A percentile compares a stretch with the other conserved stretches of the same genome.
These are phyloP conservation scores for Skeletonema grethae DNA, from an alignment of 108 stramenopile genomes.

Conservation along the genomic window DNA sequence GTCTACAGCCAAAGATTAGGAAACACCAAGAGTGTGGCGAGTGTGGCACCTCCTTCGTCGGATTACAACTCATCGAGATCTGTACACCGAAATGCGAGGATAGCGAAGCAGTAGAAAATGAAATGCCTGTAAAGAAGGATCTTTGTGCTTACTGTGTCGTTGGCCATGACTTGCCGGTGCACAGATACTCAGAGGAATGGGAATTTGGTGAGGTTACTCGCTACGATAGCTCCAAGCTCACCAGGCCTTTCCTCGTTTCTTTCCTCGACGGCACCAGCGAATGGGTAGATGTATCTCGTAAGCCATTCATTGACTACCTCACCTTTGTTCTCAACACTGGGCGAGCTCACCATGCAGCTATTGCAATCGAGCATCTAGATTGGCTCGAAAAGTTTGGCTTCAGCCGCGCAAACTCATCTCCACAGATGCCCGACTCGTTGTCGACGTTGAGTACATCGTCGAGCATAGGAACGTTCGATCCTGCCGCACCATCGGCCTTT, in stretches of 20 bases:
- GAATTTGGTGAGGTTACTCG: conserved; percentile 21
- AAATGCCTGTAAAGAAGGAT: conserved; percentile 7
- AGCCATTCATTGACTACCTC: conserved; percentile 20
- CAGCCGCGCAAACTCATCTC: background rate
- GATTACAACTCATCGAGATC: conserved; percentile 22
- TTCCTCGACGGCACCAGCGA: conserved; percentile 16
- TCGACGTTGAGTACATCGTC: background rate
- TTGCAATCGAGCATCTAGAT: background rate
- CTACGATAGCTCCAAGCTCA: conserved; percentile 8
- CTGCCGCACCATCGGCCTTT: background rate
- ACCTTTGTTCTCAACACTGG: background rate
- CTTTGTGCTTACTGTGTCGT: conserved; percentile 22
- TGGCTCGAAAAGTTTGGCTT: background rate
- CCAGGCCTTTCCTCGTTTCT: conserved; percentile 17
- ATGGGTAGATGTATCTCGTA: conserved; percentile 11
- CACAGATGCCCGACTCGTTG: background rate
- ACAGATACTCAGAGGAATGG: conserved; percentile 9
- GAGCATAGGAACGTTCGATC: conserved; percentile 13
- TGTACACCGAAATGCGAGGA: conserved; percentile 21
- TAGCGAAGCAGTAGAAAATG: conserved; percentile 8
- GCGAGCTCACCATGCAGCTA: background rate
- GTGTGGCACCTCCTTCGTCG: conserved; percentile 7
- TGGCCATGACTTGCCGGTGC: conserved; percentile 17
- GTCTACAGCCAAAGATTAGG: conserved; percentile 12
- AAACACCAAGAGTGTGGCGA: background rate